Evolutionary conservation across 805 yeast species (phyloP), one percentile per base, ranked within the genome.

Genomic region (Huiozyma sinensis): DNA sequence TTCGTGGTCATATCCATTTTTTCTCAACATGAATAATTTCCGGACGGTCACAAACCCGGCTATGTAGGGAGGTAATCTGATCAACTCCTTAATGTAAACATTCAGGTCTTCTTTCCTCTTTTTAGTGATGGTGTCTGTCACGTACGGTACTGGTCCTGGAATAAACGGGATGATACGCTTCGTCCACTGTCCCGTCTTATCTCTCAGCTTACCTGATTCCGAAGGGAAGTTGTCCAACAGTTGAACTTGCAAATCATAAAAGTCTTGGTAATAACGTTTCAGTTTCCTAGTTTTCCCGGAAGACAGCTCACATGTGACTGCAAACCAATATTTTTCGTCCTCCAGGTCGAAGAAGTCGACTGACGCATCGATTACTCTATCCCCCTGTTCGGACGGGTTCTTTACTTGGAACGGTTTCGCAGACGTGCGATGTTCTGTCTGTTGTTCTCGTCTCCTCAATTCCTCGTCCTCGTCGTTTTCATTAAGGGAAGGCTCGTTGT

Each of bases 131-230:
- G 77, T 66, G 64, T 90, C 97, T 49, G 87, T 87, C 44, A 92
- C 95, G 55, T 83, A 84, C 34, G 94, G 82, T 40, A 90, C 72
- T 2, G 98, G 99, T 1, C 97, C 98, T 0, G 98, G 97, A 56
- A 92, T 89, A 51, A 81, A 87, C 6, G 98, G 98, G 45, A 92
- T 71, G 30, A 83, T 81, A 50, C 98, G 77, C 42, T 79, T 77
- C 28, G 77, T 71, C 63, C 83, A 83, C 44, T 79, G 81, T 38
- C 78, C 80, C 40, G 58, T 66, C 2, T 53, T 49, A 35, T 61
- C 61, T 39, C 65, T 55, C 10, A 63, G 40, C 52, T 86, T 79
- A 10, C 97, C 97, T 7, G 97, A 95, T 63, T 90, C 98, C 47
- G 74, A 78, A 6, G 97, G 97, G 70, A 84, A 92, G 28, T 79